Conservation (phyloP, 805 yeast genomes). For the Candida ortonii region DNA sequence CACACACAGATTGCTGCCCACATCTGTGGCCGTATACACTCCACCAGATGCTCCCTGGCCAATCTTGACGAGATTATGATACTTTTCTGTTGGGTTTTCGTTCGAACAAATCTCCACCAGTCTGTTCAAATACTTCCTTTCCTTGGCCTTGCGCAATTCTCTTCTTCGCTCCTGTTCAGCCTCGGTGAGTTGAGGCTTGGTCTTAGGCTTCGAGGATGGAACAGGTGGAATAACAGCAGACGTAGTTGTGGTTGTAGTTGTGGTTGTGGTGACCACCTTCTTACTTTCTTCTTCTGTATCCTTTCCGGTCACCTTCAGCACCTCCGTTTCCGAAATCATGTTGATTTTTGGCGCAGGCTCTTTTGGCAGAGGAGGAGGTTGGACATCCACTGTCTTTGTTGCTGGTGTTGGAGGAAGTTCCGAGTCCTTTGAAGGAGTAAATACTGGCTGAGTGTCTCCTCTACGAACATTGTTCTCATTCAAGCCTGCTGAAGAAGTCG, state of each 20-base stretch:
- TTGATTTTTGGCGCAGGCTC: too few relatives aligned
- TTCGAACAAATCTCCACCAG: conserved; percentile 74
- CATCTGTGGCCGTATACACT: conserved; percentile 82
- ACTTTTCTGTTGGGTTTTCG: conserved; percentile 77
- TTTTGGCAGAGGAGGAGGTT: too few relatives aligned
- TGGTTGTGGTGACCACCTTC: background rate
- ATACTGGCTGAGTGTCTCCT: too few relatives aligned
- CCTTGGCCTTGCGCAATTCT: conserved; percentile 72
- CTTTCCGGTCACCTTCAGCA: too few relatives aligned
- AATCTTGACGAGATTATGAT: conserved; percentile 70
- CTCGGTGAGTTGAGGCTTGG: conserved; percentile 46
- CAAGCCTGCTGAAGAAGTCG: too few relatives aligned
- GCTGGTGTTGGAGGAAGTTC: too few relatives aligned
- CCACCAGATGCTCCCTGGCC: conserved; percentile 99
- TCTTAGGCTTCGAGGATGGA: conserved; percentile 26
- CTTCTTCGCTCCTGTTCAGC: conserved; percentile 62
- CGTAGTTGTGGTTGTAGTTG: background rate
- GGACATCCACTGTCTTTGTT: too few relatives aligned
- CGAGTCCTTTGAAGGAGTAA: too few relatives aligned
- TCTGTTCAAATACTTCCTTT: conserved; percentile 67
- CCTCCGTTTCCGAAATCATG: too few relatives aligned
- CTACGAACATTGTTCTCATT: too few relatives aligned
- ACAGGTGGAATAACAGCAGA: conserved; percentile 29
- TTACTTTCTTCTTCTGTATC: too few relatives aligned
- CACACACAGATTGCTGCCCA: conserved; percentile 55